Base-by-base conservation (phyloP, 305 asterid genomes). In the Ilex paraguariensis region DNA sequence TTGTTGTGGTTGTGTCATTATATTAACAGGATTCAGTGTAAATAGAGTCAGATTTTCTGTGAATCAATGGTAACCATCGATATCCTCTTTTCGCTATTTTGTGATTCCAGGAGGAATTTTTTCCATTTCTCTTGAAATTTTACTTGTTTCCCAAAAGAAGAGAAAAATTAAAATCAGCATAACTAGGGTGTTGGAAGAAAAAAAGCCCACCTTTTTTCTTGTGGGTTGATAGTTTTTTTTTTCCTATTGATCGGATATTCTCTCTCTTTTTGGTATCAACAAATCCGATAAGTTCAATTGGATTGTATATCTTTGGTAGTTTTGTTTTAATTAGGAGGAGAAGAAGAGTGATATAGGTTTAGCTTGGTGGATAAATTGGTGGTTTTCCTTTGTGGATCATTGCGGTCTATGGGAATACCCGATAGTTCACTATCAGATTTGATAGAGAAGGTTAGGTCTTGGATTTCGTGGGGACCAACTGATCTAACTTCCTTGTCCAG, bases 361-460 rank as follows among this genome's bases (percentile, higher is more conserved):
- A 54, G 61, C 9, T 59, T 39, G 54, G 46, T 62, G 62, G 73
- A 71, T 65, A 50, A 59, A 54, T 32, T 57, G 48, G 57, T 65
- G 44, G 72, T 66, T 70, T 42, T 68, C 68, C 45, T 66, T 45
- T 64, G 77, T 66, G 78, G 74, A 72, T 56, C 39, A 48, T 66
- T 66, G 62, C 75, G 72, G 86, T 84, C 72, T 76, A 80, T 82
- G 91, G 88, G 87, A 85, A 71, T 82, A 77, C 83, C 76, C 60
- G 84, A 79, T 82, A 70, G 71, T 71, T 75, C 81, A 62, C 65
- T 82, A 55, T 79, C 78, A 64, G 79, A 75, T 74, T 81, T 92
- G 70, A 69, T 84, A 50, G 90, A 80, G 66, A 87, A 87, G 86
- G 70, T 86, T 69, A 77, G 70, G 67, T 79, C 90, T 80, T 87